These are phyloP conservation scores for Lyophyllum shimeji DNA, from an alignment of 768 basidiomycete genomes.

Conservation along the genomic window DNA sequence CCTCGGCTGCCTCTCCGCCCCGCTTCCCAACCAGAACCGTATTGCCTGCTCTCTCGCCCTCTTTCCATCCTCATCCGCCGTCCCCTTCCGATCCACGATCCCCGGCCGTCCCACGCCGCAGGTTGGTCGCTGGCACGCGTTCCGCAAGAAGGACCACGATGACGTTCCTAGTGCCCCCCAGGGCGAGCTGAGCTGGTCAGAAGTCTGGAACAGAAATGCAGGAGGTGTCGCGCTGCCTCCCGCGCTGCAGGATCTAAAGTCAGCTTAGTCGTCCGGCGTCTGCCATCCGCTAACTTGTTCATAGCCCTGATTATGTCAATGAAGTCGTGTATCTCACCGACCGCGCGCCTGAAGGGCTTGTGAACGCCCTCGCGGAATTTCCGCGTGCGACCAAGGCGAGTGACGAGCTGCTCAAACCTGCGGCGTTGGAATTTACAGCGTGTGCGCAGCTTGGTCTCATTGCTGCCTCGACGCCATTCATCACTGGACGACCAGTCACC, in stretches of 20 bases:
- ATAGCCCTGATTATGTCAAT: slow-evolving; percentile 29
- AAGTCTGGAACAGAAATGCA: slow-evolving; percentile 41
- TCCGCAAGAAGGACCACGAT: slow-evolving; percentile 36
- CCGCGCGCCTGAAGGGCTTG: slow-evolving; percentile 54
- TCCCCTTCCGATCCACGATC: slow-evolving; percentile 63
- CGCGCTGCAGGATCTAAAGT: slow-evolving; percentile 40
- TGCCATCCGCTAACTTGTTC: neutral
- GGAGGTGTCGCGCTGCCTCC: slow-evolving; percentile 30
- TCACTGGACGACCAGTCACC: slow-evolving; percentile 74
- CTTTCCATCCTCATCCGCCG: slow-evolving; percentile 41
- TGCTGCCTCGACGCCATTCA: slow-evolving; percentile 75
- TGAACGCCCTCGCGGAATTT: slow-evolving; percentile 41
- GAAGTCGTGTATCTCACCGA: slow-evolving; percentile 59
- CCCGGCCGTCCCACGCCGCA: slow-evolving; percentile 56
- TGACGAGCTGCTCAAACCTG: neutral
- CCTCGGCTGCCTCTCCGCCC: slow-evolving; percentile 65
- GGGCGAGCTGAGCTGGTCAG: slow-evolving; percentile 45
- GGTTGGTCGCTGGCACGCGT: slow-evolving; percentile 74
- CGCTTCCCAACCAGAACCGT: slow-evolving; percentile 29
- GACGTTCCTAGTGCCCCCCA: neutral
- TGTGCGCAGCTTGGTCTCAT: slow-evolving; percentile 58
- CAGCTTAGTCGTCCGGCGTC: slow-evolving; percentile 8
- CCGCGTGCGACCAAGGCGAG: slow-evolving; percentile 43
- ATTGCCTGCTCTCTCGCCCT: slow-evolving; percentile 59
- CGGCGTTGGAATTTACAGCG: neutral